Evolutionary conservation across 805 yeast species (phyloP).

Genomic region (Lipomyces yamadae): DNA sequence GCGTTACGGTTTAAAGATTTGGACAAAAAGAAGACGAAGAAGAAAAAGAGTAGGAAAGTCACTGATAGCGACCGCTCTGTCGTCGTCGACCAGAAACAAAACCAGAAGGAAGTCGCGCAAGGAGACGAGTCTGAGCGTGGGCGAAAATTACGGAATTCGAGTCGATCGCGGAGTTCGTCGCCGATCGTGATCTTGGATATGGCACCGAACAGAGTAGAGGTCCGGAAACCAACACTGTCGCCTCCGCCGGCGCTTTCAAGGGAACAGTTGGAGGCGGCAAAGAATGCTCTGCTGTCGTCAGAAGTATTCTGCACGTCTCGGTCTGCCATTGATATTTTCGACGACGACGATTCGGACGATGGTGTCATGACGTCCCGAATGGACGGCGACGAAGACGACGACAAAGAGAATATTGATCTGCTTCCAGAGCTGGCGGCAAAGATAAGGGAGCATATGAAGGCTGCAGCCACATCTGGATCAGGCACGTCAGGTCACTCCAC

Average conservation of each 20-base stretch:
- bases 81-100: neutral
- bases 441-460: neutral
- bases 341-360: conserved; percentile 6
- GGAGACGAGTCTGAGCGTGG: neutral
- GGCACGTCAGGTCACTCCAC: neutral
- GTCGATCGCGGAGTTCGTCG: conserved; percentile 1
- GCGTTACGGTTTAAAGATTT: neutral
- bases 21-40: conserved; percentile 5
- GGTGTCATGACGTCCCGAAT: neutral
- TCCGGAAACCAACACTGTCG: conserved; percentile 19
- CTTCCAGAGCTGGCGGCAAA: conserved; percentile 34
- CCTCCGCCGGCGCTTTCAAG: conserved; percentile 27
- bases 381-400: conserved; percentile 14
- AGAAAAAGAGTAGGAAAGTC: neutral
- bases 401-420: conserved; percentile 10
- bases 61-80: neutral
- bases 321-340: neutral
- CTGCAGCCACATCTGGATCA: neutral
- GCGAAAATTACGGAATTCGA: neutral
- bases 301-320: neutral
- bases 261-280: conserved; percentile 17
- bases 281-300: conserved; percentile 3
- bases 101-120: neutral
- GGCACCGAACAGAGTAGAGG: neutral
- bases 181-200: neutral